A percentile compares a stretch with the other conserved stretches of the same genome.
Evolutionary conservation across 345 rosid genomes (phyloP).

Genomic region (Geranium rotundifolium): DNA sequence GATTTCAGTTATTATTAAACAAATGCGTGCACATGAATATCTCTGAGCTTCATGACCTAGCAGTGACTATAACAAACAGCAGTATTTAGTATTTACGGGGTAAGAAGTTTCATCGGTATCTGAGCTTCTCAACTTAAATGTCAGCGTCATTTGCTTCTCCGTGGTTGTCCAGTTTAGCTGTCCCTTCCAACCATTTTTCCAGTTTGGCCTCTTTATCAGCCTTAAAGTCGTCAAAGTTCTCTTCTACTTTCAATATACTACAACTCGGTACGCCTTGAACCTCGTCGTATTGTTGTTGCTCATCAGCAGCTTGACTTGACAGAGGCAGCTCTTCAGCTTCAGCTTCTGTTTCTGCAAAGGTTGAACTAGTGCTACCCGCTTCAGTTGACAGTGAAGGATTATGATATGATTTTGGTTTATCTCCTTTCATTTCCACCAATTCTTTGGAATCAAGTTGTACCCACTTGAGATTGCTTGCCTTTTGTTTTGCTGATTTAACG

Average conservation of each 20-base stretch:
- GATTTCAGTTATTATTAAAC: no score
- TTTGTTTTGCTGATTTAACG: conserved; percentile 63
- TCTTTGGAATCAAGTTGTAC: conserved; percentile 52
- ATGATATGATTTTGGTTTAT: conserved; percentile 18
- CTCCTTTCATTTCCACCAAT: conserved; percentile 5
- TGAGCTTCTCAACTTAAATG: background rate
- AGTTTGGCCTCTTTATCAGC: conserved; percentile 69
- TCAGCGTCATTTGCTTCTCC: background rate
- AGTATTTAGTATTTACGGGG: background rate
- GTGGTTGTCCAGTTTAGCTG: background rate
- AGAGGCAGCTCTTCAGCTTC: conserved; percentile 55
- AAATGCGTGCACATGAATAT: background rate
- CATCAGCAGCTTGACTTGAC: conserved; percentile 32
- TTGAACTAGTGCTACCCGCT: conserved; percentile 33
- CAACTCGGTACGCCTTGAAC: conserved; percentile 10
- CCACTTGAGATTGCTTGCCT: conserved; percentile 64
- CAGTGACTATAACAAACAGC: background rate
- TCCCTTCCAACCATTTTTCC: conserved; percentile 65
- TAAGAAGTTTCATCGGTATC: no score
- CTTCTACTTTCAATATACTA: conserved; percentile 14
- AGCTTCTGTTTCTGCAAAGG: conserved; percentile 28
- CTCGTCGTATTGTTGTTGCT: conserved; percentile 13
- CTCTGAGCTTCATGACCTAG: background rate
- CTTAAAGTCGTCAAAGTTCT: conserved; percentile 50
- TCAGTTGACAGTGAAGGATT: conserved; percentile 19